Evolutionary conservation across 768 basidiomycete species (phyloP), one percentile per base, ranked within the genome.

Genomic region (Daedaleopsis sinensis): DNA sequence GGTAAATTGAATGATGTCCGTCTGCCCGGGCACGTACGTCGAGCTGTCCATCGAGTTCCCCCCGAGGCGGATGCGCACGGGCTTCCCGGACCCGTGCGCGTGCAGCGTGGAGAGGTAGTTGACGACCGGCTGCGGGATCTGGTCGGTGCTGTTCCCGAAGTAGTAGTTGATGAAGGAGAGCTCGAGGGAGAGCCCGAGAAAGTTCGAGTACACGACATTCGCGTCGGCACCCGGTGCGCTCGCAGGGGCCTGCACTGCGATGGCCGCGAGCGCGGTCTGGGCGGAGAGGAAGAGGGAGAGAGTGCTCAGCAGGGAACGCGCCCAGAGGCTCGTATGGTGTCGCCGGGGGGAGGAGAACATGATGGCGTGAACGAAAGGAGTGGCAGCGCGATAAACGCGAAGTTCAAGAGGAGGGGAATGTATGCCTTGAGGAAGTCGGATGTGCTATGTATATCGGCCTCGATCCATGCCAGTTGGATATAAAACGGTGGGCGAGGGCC

Each of bases 111-210:
- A 71, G n/a, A 89, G 73, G 71, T 88, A 86, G 67, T 86, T 86
- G 47, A 87, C 70, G 66, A 88, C 78, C 1, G 82, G 77, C 9
- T 76, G 70, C 38, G 84, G 85, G 21, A 88, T 82, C 3, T 77
- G 73, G 23, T 72, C 72, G 9, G 84, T 79, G 65, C 81, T 77
- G 65, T 82, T 81, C 47, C 84, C 84, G 61, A 86, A 81, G 68
- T 88, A 82, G 61, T 80, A 75, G 66, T 83, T 78, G 59, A 88
- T 78, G 62, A 85, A 85, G 50, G 83, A 84, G 49, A 90, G 76
- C 71, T 89, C 88, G 62, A 88, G 76, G 51, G 82, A 84, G 68
- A 89, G 82, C 10, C 89, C 89, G 16, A 89, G 71, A 63, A 88
- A 89, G 68, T 85, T 86, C 9, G 77, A 71, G 49, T 75, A 71